phyloP scores from a whole-genome alignment of 73 alveolate genomes.

The Paramecium sonneborni region DNA sequence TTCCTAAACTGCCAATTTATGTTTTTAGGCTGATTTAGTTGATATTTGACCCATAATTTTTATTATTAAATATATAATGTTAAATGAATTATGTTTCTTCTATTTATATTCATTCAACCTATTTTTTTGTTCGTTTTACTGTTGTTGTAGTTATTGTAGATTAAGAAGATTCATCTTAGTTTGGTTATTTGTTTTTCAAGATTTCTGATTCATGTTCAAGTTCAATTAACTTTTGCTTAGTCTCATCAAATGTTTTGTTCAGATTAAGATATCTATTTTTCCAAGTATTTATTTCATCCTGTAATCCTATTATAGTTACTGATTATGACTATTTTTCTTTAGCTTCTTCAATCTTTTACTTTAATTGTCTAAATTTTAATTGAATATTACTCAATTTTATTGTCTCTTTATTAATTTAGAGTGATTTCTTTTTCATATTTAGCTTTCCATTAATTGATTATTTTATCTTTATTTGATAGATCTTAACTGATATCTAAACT shows the following conservation, averaged over 20 bases:
- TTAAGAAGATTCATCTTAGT: neutral
- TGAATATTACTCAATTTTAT: neutral
- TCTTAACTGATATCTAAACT: slow-evolving; percentile 31
- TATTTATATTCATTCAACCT: neutral
- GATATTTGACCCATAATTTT: neutral
- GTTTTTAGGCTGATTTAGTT: neutral
- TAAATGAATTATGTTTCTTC: neutral
- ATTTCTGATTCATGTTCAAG: neutral
- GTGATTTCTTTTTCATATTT: neutral
- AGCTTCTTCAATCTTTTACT: neutral
- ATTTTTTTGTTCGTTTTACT: neutral
- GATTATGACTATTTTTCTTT: neutral
- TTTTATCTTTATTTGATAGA: neutral
- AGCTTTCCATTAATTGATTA: neutral
- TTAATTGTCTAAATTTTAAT: neutral
- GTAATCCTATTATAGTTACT: neutral
- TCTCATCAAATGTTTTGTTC: neutral
- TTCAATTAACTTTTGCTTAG: neutral
- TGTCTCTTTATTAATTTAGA: neutral
- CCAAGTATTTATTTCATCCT: slow-evolving; percentile 17
- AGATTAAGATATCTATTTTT: neutral
- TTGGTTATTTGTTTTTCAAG: neutral
- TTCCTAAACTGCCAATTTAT: neutral
- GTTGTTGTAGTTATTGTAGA: neutral
- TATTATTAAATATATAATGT: neutral